Evolutionary conservation across 2,329 filamentous ascomycete species (phyloP).

Genomic region (Ophiosphaerella korrae): DNA sequence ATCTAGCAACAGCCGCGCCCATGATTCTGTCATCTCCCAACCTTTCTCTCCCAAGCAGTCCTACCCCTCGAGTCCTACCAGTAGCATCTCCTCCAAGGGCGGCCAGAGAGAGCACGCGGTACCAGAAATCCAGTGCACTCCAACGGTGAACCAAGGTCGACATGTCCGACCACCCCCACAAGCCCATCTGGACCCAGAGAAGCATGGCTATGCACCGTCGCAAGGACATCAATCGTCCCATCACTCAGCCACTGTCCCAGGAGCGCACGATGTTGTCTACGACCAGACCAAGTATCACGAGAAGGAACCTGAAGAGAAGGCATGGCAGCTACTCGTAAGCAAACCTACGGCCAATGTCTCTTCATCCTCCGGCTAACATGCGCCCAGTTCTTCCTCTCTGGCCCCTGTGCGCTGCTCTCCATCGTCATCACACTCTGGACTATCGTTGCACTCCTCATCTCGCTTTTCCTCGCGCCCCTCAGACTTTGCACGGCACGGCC

Average conservation of each 20-base stretch:
- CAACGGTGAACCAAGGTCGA: constrained; percentile 8
- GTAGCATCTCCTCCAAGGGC: constrained; percentile 36
- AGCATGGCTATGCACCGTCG: constrained; percentile 26
- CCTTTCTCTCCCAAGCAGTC: constrained; percentile 42
- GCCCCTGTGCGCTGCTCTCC: constrained; percentile 61
- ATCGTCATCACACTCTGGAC: constrained; percentile 61
- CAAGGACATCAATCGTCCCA: constrained; percentile 25
- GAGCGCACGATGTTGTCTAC: constrained; percentile 31
- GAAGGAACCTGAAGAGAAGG: constrained; percentile 49
- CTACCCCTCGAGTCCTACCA: constrained; percentile 41
- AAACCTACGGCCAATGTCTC: not conserved
- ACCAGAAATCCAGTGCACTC: constrained; percentile 19
- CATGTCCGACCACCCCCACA: constrained; percentile 26
- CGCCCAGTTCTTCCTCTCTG: constrained; percentile 59
- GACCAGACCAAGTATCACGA: constrained; percentile 47
- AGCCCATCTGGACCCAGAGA: constrained; percentile 44
- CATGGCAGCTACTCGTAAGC: constrained; percentile 51
- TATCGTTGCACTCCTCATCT: constrained; percentile 53
- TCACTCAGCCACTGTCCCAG: constrained; percentile 24
- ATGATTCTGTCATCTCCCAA: constrained; percentile 48
- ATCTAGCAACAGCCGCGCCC: constrained; percentile 28
- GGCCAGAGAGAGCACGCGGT: constrained; percentile 21
- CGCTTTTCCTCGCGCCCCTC: constrained; percentile 57
- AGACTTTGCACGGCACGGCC: constrained; percentile 58
- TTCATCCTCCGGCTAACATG: constrained; percentile 10